These are phyloP conservation scores for Collybia sordida DNA, from an alignment of 768 basidiomycete species.

Conservation along the genomic window DNA sequence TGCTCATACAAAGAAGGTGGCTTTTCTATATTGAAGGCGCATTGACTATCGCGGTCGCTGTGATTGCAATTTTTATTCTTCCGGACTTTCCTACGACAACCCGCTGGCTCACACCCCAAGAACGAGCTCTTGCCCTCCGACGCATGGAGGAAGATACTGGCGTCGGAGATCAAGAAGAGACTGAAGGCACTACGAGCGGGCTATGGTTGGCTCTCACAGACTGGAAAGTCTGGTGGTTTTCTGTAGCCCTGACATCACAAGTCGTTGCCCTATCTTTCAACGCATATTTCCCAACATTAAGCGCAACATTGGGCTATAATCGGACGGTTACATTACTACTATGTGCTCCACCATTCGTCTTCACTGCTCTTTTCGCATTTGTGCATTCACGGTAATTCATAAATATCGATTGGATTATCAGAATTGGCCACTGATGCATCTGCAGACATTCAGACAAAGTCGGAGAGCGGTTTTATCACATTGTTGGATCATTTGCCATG, in stretches of 20 bases:
- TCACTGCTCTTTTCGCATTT: slow-evolving; percentile 60
- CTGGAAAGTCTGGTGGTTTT: slow-evolving; percentile 70
- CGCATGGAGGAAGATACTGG: slow-evolving; percentile 63
- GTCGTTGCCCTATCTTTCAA: slow-evolving; percentile 68
- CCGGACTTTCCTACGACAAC: slow-evolving; percentile 71
- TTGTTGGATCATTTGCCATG: slow-evolving; percentile 45
- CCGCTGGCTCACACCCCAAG: slow-evolving; percentile 56
- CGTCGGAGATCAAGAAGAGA: slow-evolving; percentile 20
- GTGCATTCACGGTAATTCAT: slow-evolving; percentile 42
- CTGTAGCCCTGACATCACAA: slow-evolving; percentile 32
- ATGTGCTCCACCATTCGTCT: slow-evolving; percentile 59
- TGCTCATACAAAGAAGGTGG: slow-evolving; percentile 43
- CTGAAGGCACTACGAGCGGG: slow-evolving; percentile 36
- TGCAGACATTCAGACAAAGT: slow-evolving; percentile 67
- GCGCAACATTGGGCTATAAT: slow-evolving; percentile 64
- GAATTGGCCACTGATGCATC: slow-evolving; percentile 4
- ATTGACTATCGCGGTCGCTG: slow-evolving; percentile 48
- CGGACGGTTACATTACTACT: slow-evolving; percentile 64
- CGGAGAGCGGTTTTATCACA: slow-evolving; percentile 74
- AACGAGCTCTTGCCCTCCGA: slow-evolving; percentile 53
- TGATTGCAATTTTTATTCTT: slow-evolving; percentile 59
- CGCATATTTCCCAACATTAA: slow-evolving; percentile 72
- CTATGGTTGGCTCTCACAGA: slow-evolving; percentile 62
- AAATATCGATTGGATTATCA: background rate
- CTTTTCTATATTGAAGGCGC: slow-evolving; percentile 70